These are phyloP conservation scores for Sugiyamaella sp. DNA, from an alignment of 1,139 yeast species.

Conservation along the genomic window DNA sequence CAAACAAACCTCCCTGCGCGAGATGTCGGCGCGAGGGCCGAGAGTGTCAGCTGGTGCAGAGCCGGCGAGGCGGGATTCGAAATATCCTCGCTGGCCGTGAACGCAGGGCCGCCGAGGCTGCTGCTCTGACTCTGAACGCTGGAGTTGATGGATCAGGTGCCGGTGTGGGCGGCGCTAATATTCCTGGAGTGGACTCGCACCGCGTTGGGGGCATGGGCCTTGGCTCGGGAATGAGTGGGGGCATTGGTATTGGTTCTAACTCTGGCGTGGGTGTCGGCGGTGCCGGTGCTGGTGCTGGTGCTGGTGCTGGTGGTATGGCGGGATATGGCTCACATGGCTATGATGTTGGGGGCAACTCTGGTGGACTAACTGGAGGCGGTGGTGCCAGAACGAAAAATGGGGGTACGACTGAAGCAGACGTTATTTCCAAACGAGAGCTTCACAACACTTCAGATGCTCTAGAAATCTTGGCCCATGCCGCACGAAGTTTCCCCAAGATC, in stretches of 20 bases:
- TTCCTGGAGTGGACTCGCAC: too few species aligned
- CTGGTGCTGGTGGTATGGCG: neutral
- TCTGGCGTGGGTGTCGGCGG: too few species aligned
- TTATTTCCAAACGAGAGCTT: constrained; percentile 41
- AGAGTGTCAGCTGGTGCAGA: constrained; percentile 76
- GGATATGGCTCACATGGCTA: neutral
- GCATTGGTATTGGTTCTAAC: too few species aligned
- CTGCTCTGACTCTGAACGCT: neutral
- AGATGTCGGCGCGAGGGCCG: constrained; percentile 79
- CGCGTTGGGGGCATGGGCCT: too few species aligned
- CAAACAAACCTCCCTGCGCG: constrained; percentile 81
- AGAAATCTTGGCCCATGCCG: constrained; percentile 53
- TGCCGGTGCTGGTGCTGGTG: neutral
- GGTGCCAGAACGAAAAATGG: neutral
- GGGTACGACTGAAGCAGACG: constrained; percentile 19
- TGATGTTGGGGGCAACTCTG: constrained; percentile 1
- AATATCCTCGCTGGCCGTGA: constrained; percentile 50
- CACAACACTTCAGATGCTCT: constrained; percentile 64
- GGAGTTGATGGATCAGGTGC: neutral
- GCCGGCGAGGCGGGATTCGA: constrained; percentile 58
- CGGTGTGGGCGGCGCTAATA: neutral
- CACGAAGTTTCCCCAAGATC: constrained; percentile 44
- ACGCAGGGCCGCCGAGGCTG: constrained; percentile 27
- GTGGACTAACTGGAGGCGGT: neutral
- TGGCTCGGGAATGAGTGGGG: too few species aligned